A percentile compares a stretch with the other conserved stretches of the same genome.
These are phyloP conservation scores for Mycena haematopus DNA, from an alignment of 768 basidiomycete genomes.

Conservation along the genomic window DNA sequence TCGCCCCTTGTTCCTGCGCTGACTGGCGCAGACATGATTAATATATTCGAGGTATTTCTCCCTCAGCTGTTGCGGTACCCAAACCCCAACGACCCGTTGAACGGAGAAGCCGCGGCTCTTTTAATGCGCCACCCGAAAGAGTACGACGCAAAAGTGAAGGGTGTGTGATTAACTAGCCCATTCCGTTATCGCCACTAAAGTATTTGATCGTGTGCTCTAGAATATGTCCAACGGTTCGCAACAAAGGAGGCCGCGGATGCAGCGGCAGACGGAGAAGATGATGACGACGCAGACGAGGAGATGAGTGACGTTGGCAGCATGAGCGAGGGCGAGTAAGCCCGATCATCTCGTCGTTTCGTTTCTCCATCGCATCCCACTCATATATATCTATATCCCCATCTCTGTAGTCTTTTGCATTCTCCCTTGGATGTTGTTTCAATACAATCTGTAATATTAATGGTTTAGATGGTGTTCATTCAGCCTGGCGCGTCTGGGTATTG, in stretches of 20 bases:
- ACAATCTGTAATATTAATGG: conserved; percentile 32
- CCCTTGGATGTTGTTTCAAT: conserved; percentile 26
- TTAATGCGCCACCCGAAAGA: conserved; percentile 97
- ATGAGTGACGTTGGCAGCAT: conserved; percentile 90
- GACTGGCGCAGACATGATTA: conserved; percentile 85
- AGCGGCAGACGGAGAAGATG: conserved; percentile 62
- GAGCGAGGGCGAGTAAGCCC: conserved; percentile 66
- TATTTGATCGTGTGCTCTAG: conserved; percentile 46
- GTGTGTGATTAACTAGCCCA: conserved; percentile 45
- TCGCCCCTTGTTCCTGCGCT: conserved; percentile 7
- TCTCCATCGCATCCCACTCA: conserved; percentile 7
- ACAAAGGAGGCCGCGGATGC: conserved; percentile 90
- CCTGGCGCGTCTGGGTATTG: conserved; percentile 25
- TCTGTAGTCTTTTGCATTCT: conserved; percentile 30
- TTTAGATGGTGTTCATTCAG: conserved; percentile 20
- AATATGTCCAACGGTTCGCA: conserved; percentile 95
- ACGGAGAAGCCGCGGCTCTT: conserved; percentile 96
- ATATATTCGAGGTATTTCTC: conserved; percentile 98
- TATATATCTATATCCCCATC: conserved; percentile 24
- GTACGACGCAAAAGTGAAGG: conserved; percentile 94
- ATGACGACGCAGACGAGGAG: conserved; percentile 79
- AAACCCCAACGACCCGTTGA: conserved; percentile 97
- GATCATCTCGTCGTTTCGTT: conserved; percentile 20
- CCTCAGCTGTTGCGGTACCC: conserved; percentile 97
- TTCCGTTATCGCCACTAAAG: neutral